Base-by-base conservation (phyloP, 1,284 basidiomycete genomes). In the Termitomyces sp. region DNA sequence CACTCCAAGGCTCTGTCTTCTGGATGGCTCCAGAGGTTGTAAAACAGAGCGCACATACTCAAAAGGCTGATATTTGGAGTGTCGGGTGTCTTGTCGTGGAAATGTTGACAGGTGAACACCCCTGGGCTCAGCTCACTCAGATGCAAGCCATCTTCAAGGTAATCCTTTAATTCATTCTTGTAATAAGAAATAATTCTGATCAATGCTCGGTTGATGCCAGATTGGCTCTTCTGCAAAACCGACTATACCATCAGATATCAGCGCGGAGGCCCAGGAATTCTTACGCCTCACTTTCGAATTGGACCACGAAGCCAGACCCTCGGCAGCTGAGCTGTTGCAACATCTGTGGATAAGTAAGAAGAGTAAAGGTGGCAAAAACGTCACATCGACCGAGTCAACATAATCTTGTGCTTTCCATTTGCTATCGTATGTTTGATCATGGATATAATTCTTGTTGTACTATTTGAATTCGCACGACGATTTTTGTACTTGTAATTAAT, bases 1-100 rank as follows among this genome's bases (percentile, higher is more conserved):
- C 94, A 1, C 73, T 98, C 17, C 96, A 98, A 70, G 96, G 96
- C 1, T 96, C 94, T 0, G 95, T 98, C 15, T 98, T 97, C 73
- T 98, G 96, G 94, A 98, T 97, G 94, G 94, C 94, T 0, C 94
- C 94, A 0, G 97, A 99, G 68, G 94, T 98, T 13, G 96, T 99
- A 57, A 95, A 97, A 69, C 96, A 99, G 73, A 95, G 88, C 17
- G 82, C 83, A 1, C 95, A 98, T 68, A 97, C 95, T 5, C 83
- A 82, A 64, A 98, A 98, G 67, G 95, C 95, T 5, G 97, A 99
- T 70, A 98, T 99, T 51, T 99, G 97, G 97, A 94, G 91, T 65
- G 87, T 99, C 0, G 97, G 97, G 2, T 99, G 97, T 70, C 74
- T 99, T 48, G 90, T 98, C 13, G 94, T 99, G 17, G 97, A 99